Conservation (phyloP, 805 yeast species). For the Saccharomycopsis fodiens region DNA sequence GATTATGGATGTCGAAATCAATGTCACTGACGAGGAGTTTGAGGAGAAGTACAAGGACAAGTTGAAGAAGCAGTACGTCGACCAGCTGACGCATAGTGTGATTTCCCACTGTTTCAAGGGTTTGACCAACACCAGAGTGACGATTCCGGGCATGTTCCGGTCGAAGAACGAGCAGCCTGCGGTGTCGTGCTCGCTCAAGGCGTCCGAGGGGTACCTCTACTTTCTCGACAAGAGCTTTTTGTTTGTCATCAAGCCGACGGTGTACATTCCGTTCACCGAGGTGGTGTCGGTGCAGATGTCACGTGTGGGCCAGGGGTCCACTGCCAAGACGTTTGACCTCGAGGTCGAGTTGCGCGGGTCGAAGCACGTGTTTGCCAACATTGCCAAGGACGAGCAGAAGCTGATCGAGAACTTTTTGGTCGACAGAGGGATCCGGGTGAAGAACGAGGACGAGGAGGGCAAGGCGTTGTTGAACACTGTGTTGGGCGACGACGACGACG, state of each 20-base stretch:
- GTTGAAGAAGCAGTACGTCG: slow-evolving; percentile 58
- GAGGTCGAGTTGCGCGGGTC: slow-evolving; percentile 64
- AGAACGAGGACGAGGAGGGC: slow-evolving; percentile 85
- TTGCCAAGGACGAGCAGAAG: slow-evolving; percentile 83
- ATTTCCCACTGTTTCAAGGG: slow-evolving; percentile 86
- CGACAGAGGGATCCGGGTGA: slow-evolving; percentile 70
- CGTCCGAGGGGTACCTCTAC: slow-evolving; percentile 89
- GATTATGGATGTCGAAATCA: slow-evolving; percentile 83
- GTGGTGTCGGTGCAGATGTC: slow-evolving; percentile 72
- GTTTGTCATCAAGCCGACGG: slow-evolving; percentile 90
- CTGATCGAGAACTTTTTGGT: slow-evolving; percentile 67
- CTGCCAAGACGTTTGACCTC: slow-evolving; percentile 84
- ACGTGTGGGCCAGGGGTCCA: slow-evolving; percentile 74
- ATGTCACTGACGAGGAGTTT: slow-evolving; percentile 76
- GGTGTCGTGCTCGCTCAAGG: slow-evolving; percentile 85
- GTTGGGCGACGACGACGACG: slow-evolving; percentile 52
- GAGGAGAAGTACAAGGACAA: slow-evolving; percentile 67
- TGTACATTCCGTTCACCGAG: slow-evolving; percentile 82
- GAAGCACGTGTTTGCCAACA: slow-evolving; percentile 79
- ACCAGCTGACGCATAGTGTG: slow-evolving; percentile 79
- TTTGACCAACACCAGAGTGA: slow-evolving; percentile 75
- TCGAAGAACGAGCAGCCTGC: slow-evolving; percentile 78
- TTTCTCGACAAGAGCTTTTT: slow-evolving; percentile 88
- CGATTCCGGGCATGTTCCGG: slow-evolving; percentile 75
- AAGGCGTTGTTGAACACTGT: slow-evolving; percentile 75